Conservation (phyloP, 139 green algal species). For the Micromonas pusilla region DNA sequence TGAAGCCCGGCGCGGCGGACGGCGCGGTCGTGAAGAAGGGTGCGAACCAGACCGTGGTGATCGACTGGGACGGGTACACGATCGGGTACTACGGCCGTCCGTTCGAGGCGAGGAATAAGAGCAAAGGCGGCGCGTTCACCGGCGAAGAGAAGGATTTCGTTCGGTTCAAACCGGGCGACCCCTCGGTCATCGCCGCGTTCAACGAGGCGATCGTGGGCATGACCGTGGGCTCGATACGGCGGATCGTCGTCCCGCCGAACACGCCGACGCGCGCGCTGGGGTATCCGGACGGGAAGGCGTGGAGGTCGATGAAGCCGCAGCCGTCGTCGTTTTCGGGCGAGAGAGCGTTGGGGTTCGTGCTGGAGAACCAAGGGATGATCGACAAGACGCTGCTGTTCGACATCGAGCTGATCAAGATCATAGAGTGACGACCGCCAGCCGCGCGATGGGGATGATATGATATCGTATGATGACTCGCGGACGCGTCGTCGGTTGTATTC, state of each 20-base stretch:
- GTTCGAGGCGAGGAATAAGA: slow-evolving; percentile 49
- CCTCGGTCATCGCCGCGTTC: slow-evolving; percentile 45
- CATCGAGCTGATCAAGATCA: slow-evolving; percentile 45
- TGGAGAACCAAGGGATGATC: slow-evolving; percentile 52
- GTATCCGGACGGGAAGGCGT: slow-evolving; percentile 39
- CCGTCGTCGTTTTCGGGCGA: slow-evolving; percentile 48
- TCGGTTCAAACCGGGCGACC: slow-evolving; percentile 12
- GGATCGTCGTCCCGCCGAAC: slow-evolving; percentile 43
- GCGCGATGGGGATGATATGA: too few species aligned
- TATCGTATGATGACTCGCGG: too few species aligned
- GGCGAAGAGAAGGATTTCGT: slow-evolving; percentile 31
- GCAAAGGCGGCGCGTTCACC: slow-evolving; percentile 48
- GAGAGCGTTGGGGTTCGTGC: slow-evolving; percentile 46
- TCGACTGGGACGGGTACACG: slow-evolving; percentile 93
- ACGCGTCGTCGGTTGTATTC: too few species aligned
- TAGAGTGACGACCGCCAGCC: too few species aligned
- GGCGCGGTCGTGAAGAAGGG: slow-evolving; percentile 38
- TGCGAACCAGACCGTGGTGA: slow-evolving; percentile 44
- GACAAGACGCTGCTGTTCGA: slow-evolving; percentile 60
- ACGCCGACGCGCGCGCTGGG: slow-evolving; percentile 32
- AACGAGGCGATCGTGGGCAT: slow-evolving; percentile 64
- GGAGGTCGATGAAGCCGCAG: slow-evolving; percentile 35
- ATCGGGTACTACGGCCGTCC: slow-evolving; percentile 67
- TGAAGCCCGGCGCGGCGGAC: slow-evolving; percentile 43
- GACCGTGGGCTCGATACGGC: slow-evolving; percentile 41